Conservation (phyloP, 1,284 basidiomycete genomes). For the Earliella scabrosa region DNA sequence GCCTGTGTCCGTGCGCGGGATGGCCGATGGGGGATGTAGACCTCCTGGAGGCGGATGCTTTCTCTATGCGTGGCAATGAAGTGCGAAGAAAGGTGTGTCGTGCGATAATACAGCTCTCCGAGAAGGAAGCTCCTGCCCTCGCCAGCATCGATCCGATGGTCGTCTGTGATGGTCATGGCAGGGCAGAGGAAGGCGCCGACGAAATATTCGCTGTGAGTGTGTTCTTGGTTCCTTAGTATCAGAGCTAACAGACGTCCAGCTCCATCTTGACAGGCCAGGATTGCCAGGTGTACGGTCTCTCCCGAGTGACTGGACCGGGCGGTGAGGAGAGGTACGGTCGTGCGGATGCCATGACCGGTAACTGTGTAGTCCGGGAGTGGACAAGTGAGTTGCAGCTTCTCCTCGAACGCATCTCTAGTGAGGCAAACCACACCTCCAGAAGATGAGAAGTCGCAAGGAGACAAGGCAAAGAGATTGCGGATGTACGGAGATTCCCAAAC, state of each 20-base stretch:
- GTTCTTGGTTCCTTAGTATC: slow-evolving; percentile 5
- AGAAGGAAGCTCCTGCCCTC: not conserved
- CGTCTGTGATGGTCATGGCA: slow-evolving; percentile 2
- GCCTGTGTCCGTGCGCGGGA: slow-evolving; percentile 3
- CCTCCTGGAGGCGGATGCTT: not conserved
- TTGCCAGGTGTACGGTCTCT: slow-evolving; percentile 8
- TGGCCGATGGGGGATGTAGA: slow-evolving; percentile 18
- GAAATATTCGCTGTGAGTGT: slow-evolving; percentile 1
- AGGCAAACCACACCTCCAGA: not conserved
- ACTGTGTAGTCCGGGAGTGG: slow-evolving; percentile 7
- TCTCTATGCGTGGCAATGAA: slow-evolving; percentile 4
- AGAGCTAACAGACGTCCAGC: slow-evolving; percentile 11
- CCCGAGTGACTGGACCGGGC: not conserved
- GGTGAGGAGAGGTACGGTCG: slow-evolving; percentile 6
- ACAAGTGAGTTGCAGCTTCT: not conserved
- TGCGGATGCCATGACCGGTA: slow-evolving; percentile 16
- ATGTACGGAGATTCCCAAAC: not conserved
- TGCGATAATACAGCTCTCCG: slow-evolving; percentile 12
- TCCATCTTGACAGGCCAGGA: slow-evolving; percentile 12
- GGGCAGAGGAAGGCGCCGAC: slow-evolving; percentile 11
- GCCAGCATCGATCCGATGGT: not conserved
- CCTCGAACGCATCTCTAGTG: not conserved
- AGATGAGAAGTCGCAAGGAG: slow-evolving; percentile 11
- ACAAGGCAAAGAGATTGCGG: slow-evolving; percentile 15
- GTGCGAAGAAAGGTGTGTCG: not conserved